Conservation (phyloP, 2,329 filamentous ascomycete genomes). For the Penicillium aurantiogriseum region DNA sequence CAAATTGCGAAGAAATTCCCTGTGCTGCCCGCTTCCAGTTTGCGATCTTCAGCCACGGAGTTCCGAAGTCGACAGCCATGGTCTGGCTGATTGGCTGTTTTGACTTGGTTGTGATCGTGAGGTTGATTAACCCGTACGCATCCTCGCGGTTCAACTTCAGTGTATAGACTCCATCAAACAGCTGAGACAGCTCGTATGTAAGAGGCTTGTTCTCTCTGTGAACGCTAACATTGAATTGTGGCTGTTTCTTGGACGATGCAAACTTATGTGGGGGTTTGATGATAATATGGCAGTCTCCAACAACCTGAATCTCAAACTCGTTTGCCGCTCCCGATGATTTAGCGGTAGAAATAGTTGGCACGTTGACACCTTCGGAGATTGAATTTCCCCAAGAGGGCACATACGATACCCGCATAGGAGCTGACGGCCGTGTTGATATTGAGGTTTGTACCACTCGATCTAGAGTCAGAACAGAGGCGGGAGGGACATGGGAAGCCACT, state of each 20-base stretch:
- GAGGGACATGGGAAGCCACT: slow-evolving; percentile 14
- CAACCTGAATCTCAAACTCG: slow-evolving; percentile 53
- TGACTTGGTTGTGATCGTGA: slow-evolving; percentile 46
- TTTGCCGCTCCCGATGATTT: slow-evolving; percentile 33
- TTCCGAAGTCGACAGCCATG: slow-evolving; percentile 44
- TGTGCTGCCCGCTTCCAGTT: slow-evolving; percentile 47
- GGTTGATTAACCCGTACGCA: slow-evolving; percentile 49
- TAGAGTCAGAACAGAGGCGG: slow-evolving; percentile 23
- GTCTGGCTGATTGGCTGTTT: slow-evolving; percentile 37
- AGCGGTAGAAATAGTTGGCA: slow-evolving; percentile 23
- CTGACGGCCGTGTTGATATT: slow-evolving; percentile 23
- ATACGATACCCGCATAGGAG: slow-evolving; percentile 18
- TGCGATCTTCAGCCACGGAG: slow-evolving; percentile 48
- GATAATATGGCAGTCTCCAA: slow-evolving; percentile 54
- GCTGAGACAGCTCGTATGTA: slow-evolving; percentile 48
- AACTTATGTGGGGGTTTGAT: slow-evolving; percentile 50
- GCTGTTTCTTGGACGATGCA: slow-evolving; percentile 43
- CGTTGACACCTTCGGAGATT: slow-evolving; percentile 27
- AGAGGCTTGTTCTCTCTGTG: slow-evolving; percentile 43
- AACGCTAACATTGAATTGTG: slow-evolving; percentile 51
- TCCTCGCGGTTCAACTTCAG: slow-evolving; percentile 52
- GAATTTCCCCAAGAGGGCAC: slow-evolving; percentile 19
- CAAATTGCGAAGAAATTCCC: slow-evolving; percentile 35
- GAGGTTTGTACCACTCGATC: slow-evolving; percentile 24
- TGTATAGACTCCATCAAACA: slow-evolving; percentile 55